These are phyloP conservation scores for Quaeritorhiza haematococci DNA, from an alignment of 371 early-diverging fungal genomes.

Conservation along the genomic window DNA sequence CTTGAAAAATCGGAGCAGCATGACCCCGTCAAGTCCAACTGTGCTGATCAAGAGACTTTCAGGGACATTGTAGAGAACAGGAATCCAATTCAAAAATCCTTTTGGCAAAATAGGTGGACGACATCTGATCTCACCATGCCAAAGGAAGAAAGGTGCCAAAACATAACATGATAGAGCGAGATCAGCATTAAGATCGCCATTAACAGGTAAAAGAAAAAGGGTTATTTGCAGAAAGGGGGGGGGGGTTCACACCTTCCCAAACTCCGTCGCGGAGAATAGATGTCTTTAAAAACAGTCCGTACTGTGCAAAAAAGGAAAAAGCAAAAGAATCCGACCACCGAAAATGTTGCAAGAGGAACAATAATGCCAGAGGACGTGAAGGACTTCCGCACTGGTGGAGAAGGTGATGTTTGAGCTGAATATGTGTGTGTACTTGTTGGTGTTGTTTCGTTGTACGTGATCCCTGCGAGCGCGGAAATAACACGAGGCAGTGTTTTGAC, in stretches of 20 bases:
- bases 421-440: no score
- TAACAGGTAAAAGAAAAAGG: neutral
- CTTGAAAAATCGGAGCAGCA: conserved; percentile 42
- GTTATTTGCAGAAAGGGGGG: neutral
- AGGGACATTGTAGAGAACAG: conserved; percentile 21
- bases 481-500: no score
- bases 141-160: no score
- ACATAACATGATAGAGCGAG: no score
- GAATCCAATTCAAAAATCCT: conserved; percentile 36
- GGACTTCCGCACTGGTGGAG: no score
- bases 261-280: conserved; percentile 34
- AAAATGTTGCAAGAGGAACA: no score
- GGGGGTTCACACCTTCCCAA: conserved; percentile 23
- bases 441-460: no score
- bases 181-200: neutral
- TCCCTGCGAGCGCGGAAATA: no score
- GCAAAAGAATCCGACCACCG: conserved; percentile 35
- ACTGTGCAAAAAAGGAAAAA: conserved; percentile 34
- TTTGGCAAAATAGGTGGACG: conserved; percentile 34
- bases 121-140: conserved; percentile 15
- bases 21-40: conserved; percentile 39
- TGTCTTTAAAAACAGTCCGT: conserved; percentile 30
- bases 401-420: no score
- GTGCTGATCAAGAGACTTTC: conserved; percentile 34
- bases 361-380: no score